Base-by-base conservation (phyloP, 768 basidiomycete genomes). In the Kockovaella imperatae region DNA sequence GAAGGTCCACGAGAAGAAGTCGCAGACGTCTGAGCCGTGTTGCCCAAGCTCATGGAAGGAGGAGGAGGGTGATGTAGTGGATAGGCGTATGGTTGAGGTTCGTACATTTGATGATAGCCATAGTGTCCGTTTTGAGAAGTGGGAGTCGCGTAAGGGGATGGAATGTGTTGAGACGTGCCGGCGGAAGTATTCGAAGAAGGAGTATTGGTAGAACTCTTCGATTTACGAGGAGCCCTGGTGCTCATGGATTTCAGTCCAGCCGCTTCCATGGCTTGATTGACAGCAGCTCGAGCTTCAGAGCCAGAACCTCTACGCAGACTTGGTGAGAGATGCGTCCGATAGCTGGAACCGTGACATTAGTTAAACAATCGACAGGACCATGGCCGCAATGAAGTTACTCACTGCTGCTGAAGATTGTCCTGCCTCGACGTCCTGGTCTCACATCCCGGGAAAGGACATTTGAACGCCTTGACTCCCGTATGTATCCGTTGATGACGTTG, bases 401-500 rank as follows among this genome's bases (percentile, higher is more conserved):
- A 79, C 78, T 79, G 78, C 56, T 79, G 78, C 56, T 78, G 80
- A 15, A 93, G 77, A 57, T 93, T 93, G 60, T 93, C 89, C 70
- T 89, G 87, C 28, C 88, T 76, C 10, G 86, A 87, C 57, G 89
- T 91, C 15, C 85, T 78, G 1, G 87, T 90, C 60, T 89, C 86
- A 69, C 88, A 93, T 20, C 87, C 88, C n/a, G 89, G 88, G 74
- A 87, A 91, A 28, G 89, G 88, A 64, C 88, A 93, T 51, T 82
- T 85, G 74, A 90, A 86, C 72, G 90, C 89, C 53, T 86, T 78
- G 62, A 90, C 88, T 32, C 88, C 88, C 14, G 88, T 91, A 73
- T 91, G 88, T 11, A 89, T 83, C 47, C 87, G 76, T n/a, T 83
- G 77, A 65, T 91, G 88, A 39, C 88, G 79, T 0, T 87, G 84